Base-by-base conservation (phyloP, 192 early-diverging fungal genomes). In the Coemansia erecta region DNA sequence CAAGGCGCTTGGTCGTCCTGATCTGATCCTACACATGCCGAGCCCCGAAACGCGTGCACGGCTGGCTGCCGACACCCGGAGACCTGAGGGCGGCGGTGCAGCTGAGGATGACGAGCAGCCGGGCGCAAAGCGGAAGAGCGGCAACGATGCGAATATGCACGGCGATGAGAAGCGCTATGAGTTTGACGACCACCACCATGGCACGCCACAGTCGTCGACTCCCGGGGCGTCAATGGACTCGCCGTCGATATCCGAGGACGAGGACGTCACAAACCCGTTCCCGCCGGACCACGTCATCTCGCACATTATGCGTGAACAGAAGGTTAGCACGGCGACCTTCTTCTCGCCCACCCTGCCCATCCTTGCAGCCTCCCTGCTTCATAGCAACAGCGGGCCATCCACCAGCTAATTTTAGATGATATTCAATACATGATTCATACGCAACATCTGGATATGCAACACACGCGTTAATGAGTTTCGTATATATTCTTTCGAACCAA, bases 321-420 rank as follows among this genome's bases (percentile, higher is more conserved):
- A 79, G 53, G 76, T 79, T 63, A 79, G 60, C 66, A 79, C 76
- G 1, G 70, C 76, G 0, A 79, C 76, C 31, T 79, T 79, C 63
- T 79, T 79, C 53, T 72, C 76, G n/a, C 76, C 76, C 0, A 79
- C 76, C 23, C 60, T 79, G 66, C 76, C 76, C 8, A 65, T 79
- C 14, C 60, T 79, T n/a, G 76, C 76, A 2, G 76, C 76, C 42
- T 72, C 76, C 56, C 50, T 79, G 40, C 56, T 79, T 12, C 76
- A 68, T 40, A 70, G 55, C 43, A 79, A 72, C 70, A 66, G 61
- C 63, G 48, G 47, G 8, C 31, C 59, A 8, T 15, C 21, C 48
- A 7, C 49, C 10, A 61, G 1, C 8, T 26, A 14, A 45, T 21
- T 4, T 31, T 15, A 6, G 1, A 35, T 6, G 6, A 19, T 19